Conservation (phyloP, 306 rosid genomes). For the Lotus japonicus region DNA sequence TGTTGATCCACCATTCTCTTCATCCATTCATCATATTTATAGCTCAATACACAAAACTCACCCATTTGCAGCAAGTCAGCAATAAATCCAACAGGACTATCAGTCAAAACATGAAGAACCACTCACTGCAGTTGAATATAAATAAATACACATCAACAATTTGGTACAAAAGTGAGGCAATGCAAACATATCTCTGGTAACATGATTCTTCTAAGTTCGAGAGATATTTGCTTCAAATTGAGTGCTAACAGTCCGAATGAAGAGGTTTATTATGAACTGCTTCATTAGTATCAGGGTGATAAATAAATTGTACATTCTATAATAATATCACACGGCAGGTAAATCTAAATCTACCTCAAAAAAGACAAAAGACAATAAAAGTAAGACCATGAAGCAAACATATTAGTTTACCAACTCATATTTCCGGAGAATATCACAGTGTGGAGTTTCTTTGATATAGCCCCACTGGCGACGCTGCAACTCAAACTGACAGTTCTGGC, state of each 20-base stretch:
- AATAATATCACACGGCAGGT: constrained; percentile 14
- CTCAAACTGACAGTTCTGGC: constrained; percentile 77
- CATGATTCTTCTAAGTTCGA: background rate
- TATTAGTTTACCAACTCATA: constrained; percentile 40
- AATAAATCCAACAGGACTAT: background rate
- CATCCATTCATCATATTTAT: background rate
- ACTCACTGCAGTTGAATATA: background rate
- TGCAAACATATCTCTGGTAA: constrained; percentile 8
- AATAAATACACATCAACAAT: background rate
- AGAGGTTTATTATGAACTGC: constrained; percentile 32
- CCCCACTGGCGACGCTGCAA: constrained; percentile 93
- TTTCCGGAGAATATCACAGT: constrained; percentile 70
- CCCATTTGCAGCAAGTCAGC: constrained; percentile 1
- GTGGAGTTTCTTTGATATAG: constrained; percentile 78
- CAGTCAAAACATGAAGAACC: background rate
- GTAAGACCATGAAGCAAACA: constrained; percentile 31
- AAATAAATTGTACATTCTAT: constrained; percentile 35
- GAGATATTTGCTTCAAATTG: constrained; percentile 1
- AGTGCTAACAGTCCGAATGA: constrained; percentile 18
- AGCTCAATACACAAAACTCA: background rate
- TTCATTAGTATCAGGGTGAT: constrained; percentile 24
- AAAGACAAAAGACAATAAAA: constrained; percentile 21
- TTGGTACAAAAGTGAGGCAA: background rate
- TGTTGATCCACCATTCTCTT: background rate
- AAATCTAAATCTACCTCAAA: constrained; percentile 26